Evolutionary conservation across 148 eudicot species (phyloP), one percentile per base, ranked within the genome.

Genomic region (Pharnaceum exiguum): DNA sequence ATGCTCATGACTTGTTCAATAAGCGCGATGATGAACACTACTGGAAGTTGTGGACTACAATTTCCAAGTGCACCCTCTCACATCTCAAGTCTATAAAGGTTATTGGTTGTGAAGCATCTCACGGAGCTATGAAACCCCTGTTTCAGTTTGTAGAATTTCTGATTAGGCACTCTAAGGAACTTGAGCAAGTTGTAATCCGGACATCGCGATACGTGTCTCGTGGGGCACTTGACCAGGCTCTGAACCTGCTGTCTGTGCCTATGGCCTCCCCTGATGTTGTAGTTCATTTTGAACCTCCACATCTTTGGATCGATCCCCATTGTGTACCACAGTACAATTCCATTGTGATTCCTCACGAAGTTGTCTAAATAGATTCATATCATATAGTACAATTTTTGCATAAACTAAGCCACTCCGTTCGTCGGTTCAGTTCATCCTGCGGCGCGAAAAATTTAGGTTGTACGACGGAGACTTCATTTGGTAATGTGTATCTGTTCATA

Each of bases 21-120:
- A 57, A 10, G n/a, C 10, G 10, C 15, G 51, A 31, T 5, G 30
- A 44, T 5, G 63, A 51, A 5, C 45, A 32, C 30, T 67, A 59
- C 35, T 67, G 71, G 65, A 44, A 33, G 18, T 67, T 60, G 10
- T 59, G 71, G 71, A 59, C 23, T 59, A 67, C 71, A 13, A 26
- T 59, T 24, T 67, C 71, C 25, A 67, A 42, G 15, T 67, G 71
- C 15, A 59, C 59, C n/a, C 65, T 67, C 44, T 30, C 18, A 24
- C 52, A 67, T 67, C 71, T 67, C 17, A 59, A 55, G 62, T 28
- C 50, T 17, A 56, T 69, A 31, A 62, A 62, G 43, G 63, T 69
- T 4, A 33, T 55, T 13, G 49, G 53, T 47, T 62, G 55, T 43
- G 51, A 26, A 27, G 67, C 51, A 19, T 55, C 57, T 11, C 57